Conservation (phyloP, 495 filamentous ascomycete genomes). For the Rhypophila decipiens region DNA sequence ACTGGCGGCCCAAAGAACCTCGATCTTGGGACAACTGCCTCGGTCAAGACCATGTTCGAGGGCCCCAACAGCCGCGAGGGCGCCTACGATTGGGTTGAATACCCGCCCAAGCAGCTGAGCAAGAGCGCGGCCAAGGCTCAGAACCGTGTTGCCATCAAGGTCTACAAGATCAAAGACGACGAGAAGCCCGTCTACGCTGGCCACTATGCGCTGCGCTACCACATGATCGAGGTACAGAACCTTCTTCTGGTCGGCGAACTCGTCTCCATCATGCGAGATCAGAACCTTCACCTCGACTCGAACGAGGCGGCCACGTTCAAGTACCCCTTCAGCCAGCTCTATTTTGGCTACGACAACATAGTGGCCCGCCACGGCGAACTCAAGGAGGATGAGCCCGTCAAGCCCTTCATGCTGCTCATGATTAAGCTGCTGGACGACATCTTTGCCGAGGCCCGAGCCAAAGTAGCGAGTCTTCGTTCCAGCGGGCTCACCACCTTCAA, state of each 20-base stretch:
- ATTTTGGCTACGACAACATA: constrained; percentile 32
- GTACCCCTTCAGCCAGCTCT: constrained; percentile 30
- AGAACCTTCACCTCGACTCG: constrained; percentile 23
- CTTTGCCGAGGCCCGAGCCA: constrained; percentile 25
- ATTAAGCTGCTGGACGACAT: constrained; percentile 29
- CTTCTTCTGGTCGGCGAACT: constrained; percentile 26
- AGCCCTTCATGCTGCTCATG: constrained; percentile 26
- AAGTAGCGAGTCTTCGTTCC: constrained; percentile 21
- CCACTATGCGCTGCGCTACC: constrained; percentile 22
- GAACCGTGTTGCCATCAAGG: constrained; percentile 31
- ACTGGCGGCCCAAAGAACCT: constrained; percentile 4
- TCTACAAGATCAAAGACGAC: constrained; percentile 34
- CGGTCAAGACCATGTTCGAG: constrained; percentile 26
- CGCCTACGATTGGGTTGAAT: constrained; percentile 32
- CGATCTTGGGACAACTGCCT: constrained; percentile 11
- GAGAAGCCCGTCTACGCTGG: constrained; percentile 28
- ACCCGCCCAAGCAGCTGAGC: constrained; percentile 29
- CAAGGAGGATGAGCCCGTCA: constrained; percentile 8
- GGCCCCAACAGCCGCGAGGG: constrained; percentile 18
- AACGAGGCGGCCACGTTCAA: constrained; percentile 25
- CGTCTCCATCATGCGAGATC: constrained; percentile 24
- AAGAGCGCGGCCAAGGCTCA: constrained; percentile 27
- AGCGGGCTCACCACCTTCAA: constrained; percentile 24
- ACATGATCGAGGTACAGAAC: constrained; percentile 32
- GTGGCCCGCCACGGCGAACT: constrained; percentile 11